Evolutionary conservation across 805 yeast genomes (phyloP).

Genomic region (Ogataea polymorpha): DNA sequence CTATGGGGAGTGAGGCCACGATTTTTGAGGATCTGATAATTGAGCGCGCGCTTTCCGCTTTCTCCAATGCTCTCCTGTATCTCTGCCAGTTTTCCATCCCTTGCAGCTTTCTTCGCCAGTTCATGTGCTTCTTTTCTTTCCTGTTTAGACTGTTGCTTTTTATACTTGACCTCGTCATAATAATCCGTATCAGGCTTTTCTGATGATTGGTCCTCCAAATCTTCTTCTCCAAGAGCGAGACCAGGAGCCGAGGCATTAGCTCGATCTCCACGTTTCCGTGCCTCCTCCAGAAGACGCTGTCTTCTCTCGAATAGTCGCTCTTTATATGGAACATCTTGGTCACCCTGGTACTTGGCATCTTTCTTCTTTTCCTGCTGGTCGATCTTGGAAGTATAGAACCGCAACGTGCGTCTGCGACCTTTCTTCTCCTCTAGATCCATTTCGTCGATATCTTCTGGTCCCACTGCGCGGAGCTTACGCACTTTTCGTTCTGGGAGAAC

Average conservation of each 20-base stretch:
- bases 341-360: constrained; percentile 67
- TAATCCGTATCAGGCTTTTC: constrained; percentile 47
- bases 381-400: constrained; percentile 96
- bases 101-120: constrained; percentile 72
- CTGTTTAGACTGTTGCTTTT: constrained; percentile 46
- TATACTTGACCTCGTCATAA: constrained; percentile 52
- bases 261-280: constrained; percentile 75
- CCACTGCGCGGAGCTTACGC: constrained; percentile 35
- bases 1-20: constrained; percentile 93
- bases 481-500: constrained; percentile 51
- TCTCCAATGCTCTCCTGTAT: constrained; percentile 62
- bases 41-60: constrained; percentile 91
- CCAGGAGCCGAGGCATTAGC: constrained; percentile 42
- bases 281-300: constrained; percentile 82
- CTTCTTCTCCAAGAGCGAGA: constrained; percentile 53
- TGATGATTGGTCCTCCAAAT: constrained; percentile 43
- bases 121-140: constrained; percentile 63
- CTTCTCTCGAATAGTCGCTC: constrained; percentile 90
- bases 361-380: constrained; percentile 75
- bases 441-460: constrained; percentile 70
- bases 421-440: constrained; percentile 86
- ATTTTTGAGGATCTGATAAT: constrained; percentile 92
- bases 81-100: constrained; percentile 79
- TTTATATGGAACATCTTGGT: constrained; percentile 84
- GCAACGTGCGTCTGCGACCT: constrained; percentile 72